Percentiles rank a stretch among this genome's conserved stretches.
Conservation (phyloP, 192 early-diverging fungal species). For the Coemansia sp. region DNA sequence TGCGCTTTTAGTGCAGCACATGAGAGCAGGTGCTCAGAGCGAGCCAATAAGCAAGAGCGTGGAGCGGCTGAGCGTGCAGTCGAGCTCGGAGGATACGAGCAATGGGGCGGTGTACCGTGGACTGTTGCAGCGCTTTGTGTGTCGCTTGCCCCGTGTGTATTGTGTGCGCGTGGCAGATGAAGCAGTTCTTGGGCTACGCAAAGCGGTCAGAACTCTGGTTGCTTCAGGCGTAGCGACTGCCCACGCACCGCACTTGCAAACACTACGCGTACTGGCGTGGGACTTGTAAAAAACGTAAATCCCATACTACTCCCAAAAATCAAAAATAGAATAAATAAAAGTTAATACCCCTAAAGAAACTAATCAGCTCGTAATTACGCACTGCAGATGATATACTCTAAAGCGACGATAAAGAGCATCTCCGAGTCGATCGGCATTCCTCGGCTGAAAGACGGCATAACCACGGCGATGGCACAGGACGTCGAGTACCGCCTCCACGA, state of each 20-base stretch:
- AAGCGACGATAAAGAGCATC: constrained; percentile 62
- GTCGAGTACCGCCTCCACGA: constrained; percentile 95
- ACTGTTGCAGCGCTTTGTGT: background rate
- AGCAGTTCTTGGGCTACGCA: background rate
- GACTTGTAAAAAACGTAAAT: background rate
- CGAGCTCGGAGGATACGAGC: too few relatives aligned
- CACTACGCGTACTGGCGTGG: background rate
- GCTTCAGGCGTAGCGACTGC: background rate
- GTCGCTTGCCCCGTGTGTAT: constrained; percentile 2
- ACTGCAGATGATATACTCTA: constrained; percentile 34
- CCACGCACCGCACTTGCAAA: background rate
- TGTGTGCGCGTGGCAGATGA: background rate
- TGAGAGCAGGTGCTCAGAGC: background rate
- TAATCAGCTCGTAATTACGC: too few relatives aligned
- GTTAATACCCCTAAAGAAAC: too few relatives aligned
- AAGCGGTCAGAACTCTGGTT: constrained; percentile 9
- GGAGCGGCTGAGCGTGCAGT: too few relatives aligned
- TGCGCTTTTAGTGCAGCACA: constrained; percentile 7
- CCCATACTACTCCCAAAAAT: too few relatives aligned
- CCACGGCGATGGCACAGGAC: constrained; percentile 80
- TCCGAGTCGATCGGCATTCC: constrained; percentile 82
- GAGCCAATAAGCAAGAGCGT: background rate
- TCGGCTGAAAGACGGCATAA: constrained; percentile 85
- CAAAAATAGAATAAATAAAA: too few relatives aligned
- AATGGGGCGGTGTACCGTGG: background rate